A percentile compares a stretch with the other conserved stretches of the same genome.
Evolutionary conservation across 495 filamentous ascomycete species (phyloP).

Genomic region (Xylaria flabelliformis): DNA sequence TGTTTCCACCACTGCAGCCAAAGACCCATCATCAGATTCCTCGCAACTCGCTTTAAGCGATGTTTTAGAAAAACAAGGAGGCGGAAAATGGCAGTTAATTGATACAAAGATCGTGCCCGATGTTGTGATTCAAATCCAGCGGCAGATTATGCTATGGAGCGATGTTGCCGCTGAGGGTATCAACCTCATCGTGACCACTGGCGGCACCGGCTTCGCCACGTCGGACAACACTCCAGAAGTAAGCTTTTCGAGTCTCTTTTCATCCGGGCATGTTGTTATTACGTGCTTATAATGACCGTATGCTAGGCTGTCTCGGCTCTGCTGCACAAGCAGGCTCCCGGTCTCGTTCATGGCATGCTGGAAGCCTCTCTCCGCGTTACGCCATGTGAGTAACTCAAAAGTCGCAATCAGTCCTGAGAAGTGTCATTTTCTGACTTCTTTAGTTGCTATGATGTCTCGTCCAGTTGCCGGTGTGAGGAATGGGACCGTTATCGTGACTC

Average conservation of each 20-base stretch:
- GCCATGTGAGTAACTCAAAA: slow-evolving; percentile 68
- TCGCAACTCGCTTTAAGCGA: slow-evolving; percentile 67
- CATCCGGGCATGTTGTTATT: not conserved
- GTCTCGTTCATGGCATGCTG: slow-evolving; percentile 94
- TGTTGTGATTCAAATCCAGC: slow-evolving; percentile 74
- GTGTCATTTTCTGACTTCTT: not conserved
- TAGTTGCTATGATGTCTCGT: slow-evolving; percentile 97
- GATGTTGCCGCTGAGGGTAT: slow-evolving; percentile 62
- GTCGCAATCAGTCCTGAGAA: not conserved
- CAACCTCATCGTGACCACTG: slow-evolving; percentile 86
- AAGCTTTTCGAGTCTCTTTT: slow-evolving; percentile 33
- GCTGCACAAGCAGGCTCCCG: slow-evolving; percentile 85
- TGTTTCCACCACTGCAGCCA: slow-evolving; percentile 89
- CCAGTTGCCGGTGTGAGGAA: slow-evolving; percentile 90
- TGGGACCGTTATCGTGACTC: slow-evolving; percentile 82
- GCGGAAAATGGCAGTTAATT: slow-evolving; percentile 69
- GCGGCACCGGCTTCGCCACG: slow-evolving; percentile 93
- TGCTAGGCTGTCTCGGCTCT: slow-evolving; percentile 77
- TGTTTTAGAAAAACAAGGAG: slow-evolving; percentile 69
- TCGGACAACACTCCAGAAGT: slow-evolving; percentile 90
- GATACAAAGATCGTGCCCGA: slow-evolving; percentile 83
- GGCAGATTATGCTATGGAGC: slow-evolving; percentile 69
- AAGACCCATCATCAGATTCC: slow-evolving; percentile 80
- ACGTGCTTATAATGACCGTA: not conserved
- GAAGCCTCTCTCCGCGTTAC: slow-evolving; percentile 83